phyloP scores from a whole-genome alignment of 352 stramenopile genomes.

The Globisporangium lucens region DNA sequence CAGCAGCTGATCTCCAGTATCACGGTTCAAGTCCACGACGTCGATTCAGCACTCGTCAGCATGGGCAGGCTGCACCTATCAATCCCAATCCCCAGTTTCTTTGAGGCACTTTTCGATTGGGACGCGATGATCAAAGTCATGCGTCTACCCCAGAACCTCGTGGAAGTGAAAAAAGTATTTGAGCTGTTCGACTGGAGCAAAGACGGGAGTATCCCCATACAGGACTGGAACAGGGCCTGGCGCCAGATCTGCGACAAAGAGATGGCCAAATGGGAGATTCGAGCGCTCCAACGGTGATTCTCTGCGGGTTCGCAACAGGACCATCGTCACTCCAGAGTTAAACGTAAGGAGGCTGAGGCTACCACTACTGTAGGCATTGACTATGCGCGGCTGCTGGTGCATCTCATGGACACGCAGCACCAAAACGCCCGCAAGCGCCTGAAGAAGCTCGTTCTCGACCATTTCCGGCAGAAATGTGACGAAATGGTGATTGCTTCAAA shows the following conservation, averaged over 20 bases:
- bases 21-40: slow-evolving; percentile 1
- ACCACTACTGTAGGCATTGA: slow-evolving; percentile 21
- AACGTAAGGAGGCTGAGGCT: no score
- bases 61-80: slow-evolving; percentile 3
- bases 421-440: slow-evolving; percentile 21
- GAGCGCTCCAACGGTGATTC: slow-evolving; percentile 39
- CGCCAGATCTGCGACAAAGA: slow-evolving; percentile 21
- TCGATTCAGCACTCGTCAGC: not conserved
- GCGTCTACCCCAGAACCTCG: slow-evolving; percentile 33
- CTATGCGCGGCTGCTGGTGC: slow-evolving; percentile 46
- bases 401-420: slow-evolving; percentile 44
- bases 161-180: slow-evolving; percentile 42
- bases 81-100: slow-evolving; percentile 36
- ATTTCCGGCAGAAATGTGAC: slow-evolving; percentile 22
- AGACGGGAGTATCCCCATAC: slow-evolving; percentile 28
- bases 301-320: not conserved
- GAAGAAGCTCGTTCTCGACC: slow-evolving; percentile 18
- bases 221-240: slow-evolving; percentile 54
- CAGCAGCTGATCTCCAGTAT: slow-evolving; percentile 11
- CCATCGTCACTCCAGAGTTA: not conserved
- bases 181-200: slow-evolving; percentile 48
- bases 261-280: slow-evolving; percentile 40
- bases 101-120: slow-evolving; percentile 52
- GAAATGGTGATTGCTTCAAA: not conserved
- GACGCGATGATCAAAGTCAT: slow-evolving; percentile 19